These are phyloP conservation scores for Pisolithus marmoratus DNA, from an alignment of 768 basidiomycete species.

Conservation along the genomic window DNA sequence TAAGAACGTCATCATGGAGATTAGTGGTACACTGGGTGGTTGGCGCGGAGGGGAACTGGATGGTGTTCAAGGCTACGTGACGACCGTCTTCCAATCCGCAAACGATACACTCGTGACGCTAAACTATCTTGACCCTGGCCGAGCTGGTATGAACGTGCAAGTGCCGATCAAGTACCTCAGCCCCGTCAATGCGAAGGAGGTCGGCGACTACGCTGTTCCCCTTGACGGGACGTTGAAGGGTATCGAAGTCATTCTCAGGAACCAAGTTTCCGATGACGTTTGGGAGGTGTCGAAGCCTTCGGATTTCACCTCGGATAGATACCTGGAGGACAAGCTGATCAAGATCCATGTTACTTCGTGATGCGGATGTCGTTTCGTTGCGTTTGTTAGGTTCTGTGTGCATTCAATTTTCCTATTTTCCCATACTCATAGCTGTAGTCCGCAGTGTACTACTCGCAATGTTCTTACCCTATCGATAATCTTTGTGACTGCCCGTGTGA, in stretches of 20 bases:
- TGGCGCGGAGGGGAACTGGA: conserved; percentile 28
- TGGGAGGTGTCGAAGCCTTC: conserved; percentile 21
- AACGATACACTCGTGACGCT: conserved; percentile 25
- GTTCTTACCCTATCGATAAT: neutral
- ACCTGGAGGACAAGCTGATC: conserved; percentile 19
- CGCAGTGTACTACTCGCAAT: neutral
- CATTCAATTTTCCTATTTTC: too few relatives aligned
- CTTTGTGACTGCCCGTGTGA: neutral
- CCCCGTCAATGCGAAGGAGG: conserved; percentile 33
- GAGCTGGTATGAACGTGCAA: conserved; percentile 30
- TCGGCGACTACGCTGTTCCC: conserved; percentile 46
- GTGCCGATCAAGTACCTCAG: conserved; percentile 37
- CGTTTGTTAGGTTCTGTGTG: neutral
- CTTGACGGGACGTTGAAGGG: conserved; percentile 41
- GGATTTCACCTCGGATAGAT: conserved; percentile 5
- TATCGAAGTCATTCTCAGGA: conserved; percentile 39
- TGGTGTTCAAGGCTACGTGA: conserved; percentile 24
- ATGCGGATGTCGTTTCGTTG: neutral
- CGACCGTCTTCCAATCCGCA: conserved; percentile 18
- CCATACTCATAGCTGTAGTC: neutral
- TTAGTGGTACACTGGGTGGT: conserved; percentile 16
- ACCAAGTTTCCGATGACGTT: conserved; percentile 25
- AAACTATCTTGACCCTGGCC: conserved; percentile 25
- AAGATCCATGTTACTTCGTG: conserved; percentile 17
- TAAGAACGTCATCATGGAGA: conserved; percentile 26